Evolutionary conservation across 345 rosid species (phyloP), one percentile per base, ranked within the genome.

Genomic region (Turnera subulata): DNA sequence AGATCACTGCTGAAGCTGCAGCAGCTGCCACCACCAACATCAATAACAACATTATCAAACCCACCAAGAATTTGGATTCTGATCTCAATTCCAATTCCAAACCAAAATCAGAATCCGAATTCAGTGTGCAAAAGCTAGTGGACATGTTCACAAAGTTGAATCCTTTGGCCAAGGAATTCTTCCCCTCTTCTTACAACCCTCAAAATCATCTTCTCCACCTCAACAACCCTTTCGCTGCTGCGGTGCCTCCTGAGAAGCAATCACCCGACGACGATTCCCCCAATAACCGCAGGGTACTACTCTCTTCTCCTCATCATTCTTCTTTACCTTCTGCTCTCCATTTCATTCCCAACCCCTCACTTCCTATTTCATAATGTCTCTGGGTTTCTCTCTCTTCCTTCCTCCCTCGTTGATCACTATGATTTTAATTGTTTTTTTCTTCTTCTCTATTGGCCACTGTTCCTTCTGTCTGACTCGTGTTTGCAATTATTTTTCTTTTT

Each of bases 71-170:
- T 60, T 65, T 51, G 57, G 75, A 44, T 25, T 67, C 80, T 16
- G 78, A 78, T 29, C 8, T 8, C 35, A 29, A 8, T 29, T 29
- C 35, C 35, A 29, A 8, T 57, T 33, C 65, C 32, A 80, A 67
- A 13, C 45, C 65, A 9, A 50, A 76, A 66, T 63, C 85, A 33
- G 74, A 80, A 66, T 73, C 86, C 2, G 81, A 85, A 76, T 71
- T 83, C 74, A 82, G 57, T 54, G 79, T 89, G 65, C 69, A 83
- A 59, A 82, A 80, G 53, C 83, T 89, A 63, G 93, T 89, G 59
- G 91, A 83, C 2, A 83, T 85, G 74, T 80, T 89, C 78, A 85
- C 90, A 61, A 89, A 83, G 73, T 71, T 89, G 79, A 89, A 89
- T 71, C 96, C 96, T 72, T 65, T 63, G 70, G 96, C 96, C 1